Percentiles rank a stretch among this genome's conserved stretches.
phyloP scores from a whole-genome alignment of 1,139 yeast genomes.

The Kurtzmaniella quercitrusa region DNA sequence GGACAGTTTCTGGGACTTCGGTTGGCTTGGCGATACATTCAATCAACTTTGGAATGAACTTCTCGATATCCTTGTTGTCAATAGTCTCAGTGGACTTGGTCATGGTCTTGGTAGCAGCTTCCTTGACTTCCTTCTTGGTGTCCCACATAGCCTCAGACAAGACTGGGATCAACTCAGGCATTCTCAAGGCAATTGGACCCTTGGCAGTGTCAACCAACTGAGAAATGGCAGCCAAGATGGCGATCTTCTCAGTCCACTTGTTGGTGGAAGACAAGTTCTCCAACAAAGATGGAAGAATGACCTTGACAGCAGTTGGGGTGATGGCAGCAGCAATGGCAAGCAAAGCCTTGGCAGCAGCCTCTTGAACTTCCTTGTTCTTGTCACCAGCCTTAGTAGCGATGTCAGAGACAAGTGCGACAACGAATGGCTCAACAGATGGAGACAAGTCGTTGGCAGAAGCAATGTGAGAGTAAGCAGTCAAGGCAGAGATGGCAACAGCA shows the following conservation, averaged over 20 bases:
- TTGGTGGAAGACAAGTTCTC: conserved; percentile 65
- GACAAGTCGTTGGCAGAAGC: conserved; percentile 75
- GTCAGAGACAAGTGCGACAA: conserved; percentile 68
- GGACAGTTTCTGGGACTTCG: conserved; percentile 98
- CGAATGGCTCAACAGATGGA: conserved; percentile 93
- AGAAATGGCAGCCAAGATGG: conserved; percentile 78
- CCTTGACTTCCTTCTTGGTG: conserved; percentile 97
- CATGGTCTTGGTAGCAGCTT: conserved; percentile 93
- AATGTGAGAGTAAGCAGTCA: conserved; percentile 80
- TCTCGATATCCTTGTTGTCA: conserved; percentile 98
- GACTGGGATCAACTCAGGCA: conserved; percentile 98
- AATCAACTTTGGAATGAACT: conserved; percentile 96
- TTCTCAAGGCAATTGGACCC: conserved; percentile 93
- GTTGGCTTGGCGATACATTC: conserved; percentile 95
- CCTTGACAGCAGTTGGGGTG: conserved; percentile 93
- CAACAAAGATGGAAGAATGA: conserved; percentile 77
- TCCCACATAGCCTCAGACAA: conserved; percentile 99
- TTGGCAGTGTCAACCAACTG: conserved; percentile 92
- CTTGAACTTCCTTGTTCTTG: conserved; percentile 74
- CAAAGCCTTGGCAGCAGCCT: conserved; percentile 68
- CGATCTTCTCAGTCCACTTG: conserved; percentile 98
- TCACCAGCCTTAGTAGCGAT: conserved; percentile 85
- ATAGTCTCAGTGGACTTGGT: conserved; percentile 95
- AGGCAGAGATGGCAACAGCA: conserved; percentile 64
- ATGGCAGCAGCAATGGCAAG: conserved; percentile 72